Evolutionary conservation across 2,329 filamentous ascomycete species (phyloP).

Genomic region (Microcyclospora pomicola): DNA sequence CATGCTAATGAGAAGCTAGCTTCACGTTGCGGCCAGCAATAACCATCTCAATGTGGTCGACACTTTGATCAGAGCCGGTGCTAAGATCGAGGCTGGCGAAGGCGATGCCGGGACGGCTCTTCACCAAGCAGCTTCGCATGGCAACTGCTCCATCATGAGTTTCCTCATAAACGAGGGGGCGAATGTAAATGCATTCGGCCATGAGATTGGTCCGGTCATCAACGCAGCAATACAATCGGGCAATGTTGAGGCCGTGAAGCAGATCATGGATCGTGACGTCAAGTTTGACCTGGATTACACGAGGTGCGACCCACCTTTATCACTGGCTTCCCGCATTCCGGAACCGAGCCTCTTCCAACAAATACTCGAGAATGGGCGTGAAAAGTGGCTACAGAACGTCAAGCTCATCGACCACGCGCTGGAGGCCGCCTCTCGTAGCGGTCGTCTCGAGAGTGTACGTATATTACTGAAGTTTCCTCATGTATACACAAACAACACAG

Average conservation of each 20-base stretch:
- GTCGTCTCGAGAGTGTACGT: slow-evolving; percentile 1
- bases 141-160: slow-evolving; percentile 2
- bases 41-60: no score
- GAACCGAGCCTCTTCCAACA: slow-evolving; percentile 3
- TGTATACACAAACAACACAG: slow-evolving; percentile 1
- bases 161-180: slow-evolving; percentile 2
- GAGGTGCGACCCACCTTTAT: slow-evolving; percentile 1
- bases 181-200: slow-evolving; percentile 4
- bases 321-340: slow-evolving; percentile 2
- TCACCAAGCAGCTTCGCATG: slow-evolving; percentile 1
- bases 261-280: slow-evolving; percentile 2
- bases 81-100: no score
- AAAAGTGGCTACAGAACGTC: slow-evolving; percentile 3
- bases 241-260: slow-evolving; percentile 4
- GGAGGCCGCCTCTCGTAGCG: not conserved
- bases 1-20: no score
- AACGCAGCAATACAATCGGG: slow-evolving; percentile 5
- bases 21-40: no score
- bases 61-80: no score
- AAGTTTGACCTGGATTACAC: slow-evolving; percentile 5
- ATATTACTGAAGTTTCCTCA: slow-evolving; percentile 1
- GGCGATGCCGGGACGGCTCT: no score
- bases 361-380: slow-evolving; percentile 1
- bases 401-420: slow-evolving; percentile 3
- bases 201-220: slow-evolving; percentile 3